Evolutionary conservation across 257 asterid species (phyloP).

Genomic region (Solanum verrucosum): DNA sequence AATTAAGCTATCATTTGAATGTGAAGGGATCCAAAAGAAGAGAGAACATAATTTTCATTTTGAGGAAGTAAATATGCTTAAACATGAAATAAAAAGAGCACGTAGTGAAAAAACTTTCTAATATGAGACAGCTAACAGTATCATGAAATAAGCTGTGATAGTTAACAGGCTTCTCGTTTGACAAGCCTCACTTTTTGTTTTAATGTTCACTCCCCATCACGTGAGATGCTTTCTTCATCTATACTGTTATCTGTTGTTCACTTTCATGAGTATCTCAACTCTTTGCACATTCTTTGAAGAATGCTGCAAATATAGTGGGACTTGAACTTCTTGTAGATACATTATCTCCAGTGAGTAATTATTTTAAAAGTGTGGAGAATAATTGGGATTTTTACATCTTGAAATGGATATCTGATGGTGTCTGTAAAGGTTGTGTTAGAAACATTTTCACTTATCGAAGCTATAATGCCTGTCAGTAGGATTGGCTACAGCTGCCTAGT

Average conservation of each 20-base stretch:
- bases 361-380: background rate
- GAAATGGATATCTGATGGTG: background rate
- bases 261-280: background rate
- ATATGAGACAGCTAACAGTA: background rate
- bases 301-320: background rate
- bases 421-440: background rate
- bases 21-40: background rate
- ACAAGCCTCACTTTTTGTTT: background rate
- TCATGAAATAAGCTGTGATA: background rate
- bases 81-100: background rate
- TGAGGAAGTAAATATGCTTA: background rate
- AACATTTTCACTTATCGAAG: background rate
- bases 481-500: background rate
- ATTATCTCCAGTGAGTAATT: background rate
- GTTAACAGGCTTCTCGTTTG: background rate
- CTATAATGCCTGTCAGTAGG: background rate
- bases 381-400: background rate
- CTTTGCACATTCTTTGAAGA: background rate
- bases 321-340: background rate
- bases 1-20: background rate
- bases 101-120: background rate
- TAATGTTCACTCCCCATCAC: background rate
- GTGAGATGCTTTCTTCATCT: background rate
- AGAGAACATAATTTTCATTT: background rate
- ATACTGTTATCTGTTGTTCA: background rate